Conservation (phyloP, 371 early-diverging fungal species). For the Lichtheimia hyalospora region DNA sequence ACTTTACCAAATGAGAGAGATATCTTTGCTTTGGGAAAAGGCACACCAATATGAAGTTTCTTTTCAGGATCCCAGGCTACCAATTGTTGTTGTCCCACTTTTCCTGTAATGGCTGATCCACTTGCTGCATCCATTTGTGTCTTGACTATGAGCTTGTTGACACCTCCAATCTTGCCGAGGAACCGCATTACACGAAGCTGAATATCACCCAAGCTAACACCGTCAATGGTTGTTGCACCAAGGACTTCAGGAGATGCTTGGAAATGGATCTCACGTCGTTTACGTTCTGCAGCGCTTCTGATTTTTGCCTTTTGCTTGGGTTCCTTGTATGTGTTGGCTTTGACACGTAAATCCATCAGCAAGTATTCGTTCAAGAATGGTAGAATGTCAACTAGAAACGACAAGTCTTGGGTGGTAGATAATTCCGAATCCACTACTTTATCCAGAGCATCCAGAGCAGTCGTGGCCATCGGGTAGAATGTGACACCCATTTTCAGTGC, state of each 20-base stretch:
- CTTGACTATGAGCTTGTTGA: conserved; percentile 56
- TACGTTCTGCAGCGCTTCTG: conserved; percentile 16
- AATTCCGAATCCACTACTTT: conserved; percentile 43
- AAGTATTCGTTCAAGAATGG: conserved; percentile 73
- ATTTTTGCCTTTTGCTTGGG: conserved; percentile 6
- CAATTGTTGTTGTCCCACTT: conserved; percentile 13
- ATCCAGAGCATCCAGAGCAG: conserved; percentile 68
- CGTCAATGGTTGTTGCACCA: conserved; percentile 17
- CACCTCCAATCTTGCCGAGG: conserved; percentile 68
- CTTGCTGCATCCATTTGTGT: not conserved
- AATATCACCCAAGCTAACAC: conserved; percentile 36
- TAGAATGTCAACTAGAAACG: conserved; percentile 34
- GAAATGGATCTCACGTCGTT: conserved; percentile 11
- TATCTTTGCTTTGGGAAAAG: conserved; percentile 66
- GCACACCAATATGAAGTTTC: conserved; percentile 55
- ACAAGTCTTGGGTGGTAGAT: conserved; percentile 16
- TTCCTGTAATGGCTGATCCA: not conserved
- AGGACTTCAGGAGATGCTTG: conserved; percentile 14
- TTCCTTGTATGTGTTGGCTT: conserved; percentile 19
- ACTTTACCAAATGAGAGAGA: conserved; percentile 64
- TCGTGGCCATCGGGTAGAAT: conserved; percentile 62
- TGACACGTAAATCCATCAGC: conserved; percentile 42
- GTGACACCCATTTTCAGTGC: conserved; percentile 72
- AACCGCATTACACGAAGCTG: conserved; percentile 65
- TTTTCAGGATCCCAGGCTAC: conserved; percentile 64